phyloP scores from a whole-genome alignment of 2,329 filamentous ascomycete genomes.

The Scleromitrula shiraiana region DNA sequence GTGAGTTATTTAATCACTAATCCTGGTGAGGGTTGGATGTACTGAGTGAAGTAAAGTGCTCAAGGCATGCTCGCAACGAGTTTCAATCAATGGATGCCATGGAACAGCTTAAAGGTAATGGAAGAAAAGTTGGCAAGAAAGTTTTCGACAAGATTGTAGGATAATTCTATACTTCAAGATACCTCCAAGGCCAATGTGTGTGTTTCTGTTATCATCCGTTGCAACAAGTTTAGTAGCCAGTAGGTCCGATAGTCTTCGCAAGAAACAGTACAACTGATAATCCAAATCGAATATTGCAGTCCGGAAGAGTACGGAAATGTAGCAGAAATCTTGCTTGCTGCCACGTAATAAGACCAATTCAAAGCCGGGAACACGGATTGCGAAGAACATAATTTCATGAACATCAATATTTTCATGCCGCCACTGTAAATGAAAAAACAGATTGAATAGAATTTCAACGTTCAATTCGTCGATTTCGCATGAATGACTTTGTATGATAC shows the following conservation, averaged over 20 bases:
- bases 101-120: no score
- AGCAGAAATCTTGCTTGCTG: slow-evolving; percentile 40
- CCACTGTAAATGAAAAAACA: background rate
- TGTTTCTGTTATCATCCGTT: background rate
- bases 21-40: slow-evolving; percentile 62
- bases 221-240: no score
- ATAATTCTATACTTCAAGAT: slow-evolving; percentile 51
- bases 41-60: slow-evolving; percentile 53
- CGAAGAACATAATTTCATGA: background rate
- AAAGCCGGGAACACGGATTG: slow-evolving; percentile 16
- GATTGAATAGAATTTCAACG: slow-evolving; percentile 3
- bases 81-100: slow-evolving; percentile 36
- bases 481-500: slow-evolving; percentile 27
- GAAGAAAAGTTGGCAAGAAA: no score
- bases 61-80: slow-evolving; percentile 45
- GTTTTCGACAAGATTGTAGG: no score
- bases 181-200: slow-evolving; percentile 51
- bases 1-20: slow-evolving; percentile 52
- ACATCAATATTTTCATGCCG: background rate
- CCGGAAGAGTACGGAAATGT: slow-evolving; percentile 51
- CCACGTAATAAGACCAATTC: slow-evolving; percentile 33
- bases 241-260: no score
- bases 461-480: slow-evolving; percentile 24
- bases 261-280: slow-evolving; percentile 56
- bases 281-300: slow-evolving; percentile 52